Percentiles rank a stretch among this genome's conserved stretches.
Evolutionary conservation across 495 filamentous ascomycete species (phyloP).

Genomic region (Astrothelium macrocarpum): DNA sequence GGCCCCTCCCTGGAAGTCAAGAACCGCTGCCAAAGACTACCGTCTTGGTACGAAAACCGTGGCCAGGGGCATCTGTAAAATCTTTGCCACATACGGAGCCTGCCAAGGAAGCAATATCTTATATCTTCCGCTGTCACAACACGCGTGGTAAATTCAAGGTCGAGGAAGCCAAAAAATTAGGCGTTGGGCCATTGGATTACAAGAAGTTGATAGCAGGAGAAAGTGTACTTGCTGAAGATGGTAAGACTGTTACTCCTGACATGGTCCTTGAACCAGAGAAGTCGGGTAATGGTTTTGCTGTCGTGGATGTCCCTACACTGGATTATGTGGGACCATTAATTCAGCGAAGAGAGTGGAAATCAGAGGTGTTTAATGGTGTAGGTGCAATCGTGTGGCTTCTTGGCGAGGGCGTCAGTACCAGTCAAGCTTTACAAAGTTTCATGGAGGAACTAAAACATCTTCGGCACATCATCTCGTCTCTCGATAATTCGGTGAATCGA

Average conservation of each 20-base stretch:
- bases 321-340: constrained; percentile 61
- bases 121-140: constrained; percentile 66
- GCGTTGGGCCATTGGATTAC: constrained; percentile 46
- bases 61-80: constrained; percentile 62
- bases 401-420: constrained; percentile 51
- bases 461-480: constrained; percentile 66
- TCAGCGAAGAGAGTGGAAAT: constrained; percentile 60
- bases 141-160: constrained; percentile 71
- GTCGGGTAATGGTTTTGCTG: constrained; percentile 56
- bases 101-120: constrained; percentile 61
- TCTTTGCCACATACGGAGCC: constrained; percentile 56
- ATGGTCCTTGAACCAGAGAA: constrained; percentile 53
- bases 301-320: constrained; percentile 64
- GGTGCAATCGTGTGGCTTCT: constrained; percentile 72
- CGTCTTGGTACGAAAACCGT: constrained; percentile 68
- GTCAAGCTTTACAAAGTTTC: constrained; percentile 56
- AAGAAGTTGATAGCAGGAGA: constrained; percentile 41
- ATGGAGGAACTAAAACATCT: constrained; percentile 49
- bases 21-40: constrained; percentile 51
- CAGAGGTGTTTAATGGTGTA: constrained; percentile 55
- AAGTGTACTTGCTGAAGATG: constrained; percentile 43
- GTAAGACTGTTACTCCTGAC: constrained; percentile 50
- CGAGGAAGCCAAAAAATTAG: constrained; percentile 48
- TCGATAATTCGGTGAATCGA: constrained; percentile 61
- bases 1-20: constrained; percentile 48